Evolutionary conservation across 2,329 filamentous ascomycete species (phyloP).

Genomic region (Clarireedia homoeocarpa): DNA sequence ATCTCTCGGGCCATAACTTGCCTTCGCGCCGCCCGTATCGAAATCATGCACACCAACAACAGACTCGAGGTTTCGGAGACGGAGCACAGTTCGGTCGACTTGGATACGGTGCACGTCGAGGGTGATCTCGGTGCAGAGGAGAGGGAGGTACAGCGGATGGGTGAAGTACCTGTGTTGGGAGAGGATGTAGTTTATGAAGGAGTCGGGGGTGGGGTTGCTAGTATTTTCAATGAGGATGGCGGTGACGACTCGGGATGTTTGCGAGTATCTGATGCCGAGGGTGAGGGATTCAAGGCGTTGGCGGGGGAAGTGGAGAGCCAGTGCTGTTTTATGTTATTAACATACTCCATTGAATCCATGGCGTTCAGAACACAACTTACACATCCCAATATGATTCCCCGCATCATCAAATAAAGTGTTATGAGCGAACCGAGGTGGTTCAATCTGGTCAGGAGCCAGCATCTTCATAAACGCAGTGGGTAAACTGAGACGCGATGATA

Average conservation of each 20-base stretch:
- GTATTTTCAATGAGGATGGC: background rate
- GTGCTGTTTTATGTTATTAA: background rate
- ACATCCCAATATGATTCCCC: background rate
- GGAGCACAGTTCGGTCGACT: background rate
- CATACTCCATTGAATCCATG: background rate
- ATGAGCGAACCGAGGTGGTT: slow-evolving; percentile 1
- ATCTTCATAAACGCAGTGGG: background rate
- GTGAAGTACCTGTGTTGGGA: background rate
- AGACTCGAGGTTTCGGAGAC: background rate
- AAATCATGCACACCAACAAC: background rate
- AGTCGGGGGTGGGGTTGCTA: background rate
- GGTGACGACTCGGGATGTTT: background rate
- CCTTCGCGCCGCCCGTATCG: background rate
- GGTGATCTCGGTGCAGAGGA: background rate
- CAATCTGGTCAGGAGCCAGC: slow-evolving; percentile 4
- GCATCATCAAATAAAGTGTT: background rate
- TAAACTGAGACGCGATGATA: background rate
- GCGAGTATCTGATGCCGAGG: background rate
- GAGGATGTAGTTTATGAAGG: background rate
- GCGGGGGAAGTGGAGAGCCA: slow-evolving; percentile 1
- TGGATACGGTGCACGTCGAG: background rate
- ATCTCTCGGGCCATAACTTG: background rate
- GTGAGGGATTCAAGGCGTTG: background rate
- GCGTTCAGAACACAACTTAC: background rate
- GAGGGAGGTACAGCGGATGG: background rate